phyloP scores from a whole-genome alignment of 1,284 basidiomycete genomes.

The Pascua sp. region DNA sequence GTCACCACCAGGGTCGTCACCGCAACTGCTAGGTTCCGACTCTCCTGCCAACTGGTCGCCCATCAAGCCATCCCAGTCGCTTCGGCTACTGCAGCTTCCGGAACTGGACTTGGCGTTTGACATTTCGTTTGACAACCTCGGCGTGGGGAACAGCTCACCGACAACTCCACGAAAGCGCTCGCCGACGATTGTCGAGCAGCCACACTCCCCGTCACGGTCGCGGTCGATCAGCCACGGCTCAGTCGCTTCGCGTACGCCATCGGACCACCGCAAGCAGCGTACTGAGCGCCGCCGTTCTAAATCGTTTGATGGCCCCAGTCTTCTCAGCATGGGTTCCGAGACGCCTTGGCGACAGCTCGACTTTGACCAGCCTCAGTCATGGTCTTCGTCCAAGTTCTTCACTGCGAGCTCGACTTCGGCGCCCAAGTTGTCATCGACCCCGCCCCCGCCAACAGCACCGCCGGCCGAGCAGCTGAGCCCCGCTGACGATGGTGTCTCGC shows the following conservation, averaged over 20 bases:
- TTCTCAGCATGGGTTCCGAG: neutral
- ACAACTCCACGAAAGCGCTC: slow-evolving; percentile 25
- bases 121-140: slow-evolving; percentile 32
- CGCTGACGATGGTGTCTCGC: no score
- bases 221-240: slow-evolving; percentile 1
- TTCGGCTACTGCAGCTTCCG: slow-evolving; percentile 42
- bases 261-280: neutral
- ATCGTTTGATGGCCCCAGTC: slow-evolving; percentile 11
- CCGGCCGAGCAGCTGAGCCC: no score
- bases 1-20: neutral
- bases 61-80: slow-evolving; percentile 15
- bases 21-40: no score
- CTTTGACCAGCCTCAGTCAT: slow-evolving; percentile 5
- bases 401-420: slow-evolving; percentile 20
- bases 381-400: slow-evolving; percentile 23
- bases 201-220: slow-evolving; percentile 2
- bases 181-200: neutral
- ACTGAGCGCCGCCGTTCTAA: slow-evolving; percentile 15
- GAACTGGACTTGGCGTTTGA: slow-evolving; percentile 47
- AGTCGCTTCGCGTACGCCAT: neutral
- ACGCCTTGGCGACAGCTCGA: slow-evolving; percentile 8
- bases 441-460: no score
- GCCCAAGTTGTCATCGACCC: slow-evolving; percentile 16
- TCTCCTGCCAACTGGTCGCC: neutral
- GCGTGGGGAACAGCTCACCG: slow-evolving; percentile 24